phyloP scores from a whole-genome alignment of 2,329 filamentous ascomycete genomes.

The Claviceps capensis region DNA sequence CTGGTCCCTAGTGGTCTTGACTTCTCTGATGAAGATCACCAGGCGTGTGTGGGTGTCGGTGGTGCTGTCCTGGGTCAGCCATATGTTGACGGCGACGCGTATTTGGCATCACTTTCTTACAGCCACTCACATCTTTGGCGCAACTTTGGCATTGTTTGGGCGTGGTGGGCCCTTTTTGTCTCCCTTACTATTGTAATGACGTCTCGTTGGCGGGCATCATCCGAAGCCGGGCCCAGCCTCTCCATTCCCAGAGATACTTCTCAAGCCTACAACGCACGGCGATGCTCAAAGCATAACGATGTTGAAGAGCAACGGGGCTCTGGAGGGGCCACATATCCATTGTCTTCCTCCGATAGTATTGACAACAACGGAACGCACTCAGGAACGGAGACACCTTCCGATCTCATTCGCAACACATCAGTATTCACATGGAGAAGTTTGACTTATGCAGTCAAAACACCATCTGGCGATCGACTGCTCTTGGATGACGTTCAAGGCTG shows the following conservation, averaged over 20 bases:
- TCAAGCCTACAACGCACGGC: constrained; percentile 23
- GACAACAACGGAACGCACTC: background rate
- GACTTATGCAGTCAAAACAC: constrained; percentile 52
- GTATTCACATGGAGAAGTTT: constrained; percentile 66
- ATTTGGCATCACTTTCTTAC: constrained; percentile 41
- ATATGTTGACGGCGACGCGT: constrained; percentile 42
- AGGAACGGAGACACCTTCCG: constrained; percentile 7
- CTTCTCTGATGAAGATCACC: constrained; percentile 28
- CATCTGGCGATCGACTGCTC: constrained; percentile 49
- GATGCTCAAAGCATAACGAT: constrained; percentile 22
- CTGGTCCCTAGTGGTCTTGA: constrained; percentile 36
- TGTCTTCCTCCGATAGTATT: background rate
- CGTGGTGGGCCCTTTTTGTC: constrained; percentile 47
- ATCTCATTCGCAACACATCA: constrained; percentile 47
- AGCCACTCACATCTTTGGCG: constrained; percentile 39
- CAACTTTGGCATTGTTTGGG: constrained; percentile 49
- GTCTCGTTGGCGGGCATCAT: constrained; percentile 37
- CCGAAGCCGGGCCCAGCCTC: constrained; percentile 38
- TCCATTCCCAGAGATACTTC: constrained; percentile 46
- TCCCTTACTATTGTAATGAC: constrained; percentile 45
- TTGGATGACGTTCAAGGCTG: constrained; percentile 72
- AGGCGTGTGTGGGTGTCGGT: constrained; percentile 44
- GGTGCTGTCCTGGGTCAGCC: constrained; percentile 37
- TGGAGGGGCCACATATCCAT: constrained; percentile 8
- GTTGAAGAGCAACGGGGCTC: constrained; percentile 31